Evolutionary conservation across 139 green algal species (phyloP), one percentile per base, ranked within the genome.

Genomic region (Micromonas pusilla): DNA sequence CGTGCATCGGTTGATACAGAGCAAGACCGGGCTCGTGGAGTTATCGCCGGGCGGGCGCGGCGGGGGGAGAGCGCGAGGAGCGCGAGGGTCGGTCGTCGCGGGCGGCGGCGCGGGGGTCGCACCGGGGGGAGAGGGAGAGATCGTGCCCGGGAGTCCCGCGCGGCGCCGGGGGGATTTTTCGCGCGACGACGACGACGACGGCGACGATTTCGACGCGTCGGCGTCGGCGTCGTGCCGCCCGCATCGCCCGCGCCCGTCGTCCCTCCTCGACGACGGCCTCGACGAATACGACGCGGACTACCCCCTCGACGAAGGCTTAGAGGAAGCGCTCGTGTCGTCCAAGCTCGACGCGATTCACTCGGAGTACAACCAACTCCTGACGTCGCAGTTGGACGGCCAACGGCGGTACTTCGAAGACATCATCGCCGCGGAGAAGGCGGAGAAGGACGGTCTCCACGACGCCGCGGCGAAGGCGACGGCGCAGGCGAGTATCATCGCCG

Each of bases 21-120:
- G 78, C 67, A 97, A 97, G 81, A 91, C 89, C 53, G 96, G 97
- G 80, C 85, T 97, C 19, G 91, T 98, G 38, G 95, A 98, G 85
- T 86, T 98, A 26, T 85, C 91, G 23, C 3, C 85, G 83, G 9
- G 89, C 88, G 30, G 80, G 53, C n/a, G 62, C 37, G 81, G 39
- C 28, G 23, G 72, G 63, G 31, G n/a, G 66, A n/a, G n/a, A n/a
- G n/a, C n/a, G n/a, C n/a, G n/a, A n/a, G n/a, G n/a, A n/a, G n/a
- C n/a, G n/a, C n/a, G n/a, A n/a, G n/a, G n/a, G n/a, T n/a, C n/a
- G n/a, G n/a, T n/a, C n/a, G n/a, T n/a, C n/a, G n/a, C n/a, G n/a
- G n/a, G n/a, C n/a, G n/a, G n/a, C n/a, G n/a, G n/a, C n/a, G n/a
- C n/a, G n/a, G n/a, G n/a, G n/a, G n/a, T n/a, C n/a, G n/a, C n/a